Base-by-base conservation (phyloP, 75 land plant genomes). In the Sequoia sempervirens region DNA sequence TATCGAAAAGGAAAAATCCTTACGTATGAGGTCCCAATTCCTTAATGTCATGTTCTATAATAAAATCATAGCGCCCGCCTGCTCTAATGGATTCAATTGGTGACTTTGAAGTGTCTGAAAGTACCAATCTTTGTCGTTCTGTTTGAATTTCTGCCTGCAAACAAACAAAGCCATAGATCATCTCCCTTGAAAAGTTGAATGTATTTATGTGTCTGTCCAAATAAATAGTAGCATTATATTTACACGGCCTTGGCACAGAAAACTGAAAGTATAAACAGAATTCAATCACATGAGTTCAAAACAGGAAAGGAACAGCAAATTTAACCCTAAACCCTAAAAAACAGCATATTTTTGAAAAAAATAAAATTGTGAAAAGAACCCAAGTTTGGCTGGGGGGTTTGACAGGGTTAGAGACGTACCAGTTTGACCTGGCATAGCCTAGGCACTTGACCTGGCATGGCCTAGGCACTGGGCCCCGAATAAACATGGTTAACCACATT, bases 21-120 rank as follows among this genome's bases (percentile, higher is more conserved):
- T 90, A 97, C 99, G 98, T 95, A 80, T 97, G 99, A 37, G 95
- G 88, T 78, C 99, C 99, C 46, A 97, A 91, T 89, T 97, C 99
- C 86, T 97, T 97, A 69, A 97, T 93, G 84, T 97, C 99, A 83
- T 97, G 99, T 84, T 97, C 99, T 26, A 97, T 94, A 52, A 97
- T 97, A 88, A 97, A 97, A 88, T 97, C 99, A 87, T 96, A 95
- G 72, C 99, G 95, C 38, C 99, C 99, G 23, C 96, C 96, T 15
- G 99, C 90, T 64, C 98, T 89, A 50, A 97, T 91, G 13, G 92
- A 90, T 85, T 97, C 95, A 82, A 97, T 91, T 36, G 99, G 99
- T 9, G 92, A 85, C 80, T 96, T 97, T 80, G 98, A 84, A 43
- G 96, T 96, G 85, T 97, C 99, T 58, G 92, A 81, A 12, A 97